A percentile compares a stretch with the other conserved stretches of the same genome.
phyloP scores from a whole-genome alignment of 768 basidiomycete genomes.

The Tricholoma bakamatsutake region DNA sequence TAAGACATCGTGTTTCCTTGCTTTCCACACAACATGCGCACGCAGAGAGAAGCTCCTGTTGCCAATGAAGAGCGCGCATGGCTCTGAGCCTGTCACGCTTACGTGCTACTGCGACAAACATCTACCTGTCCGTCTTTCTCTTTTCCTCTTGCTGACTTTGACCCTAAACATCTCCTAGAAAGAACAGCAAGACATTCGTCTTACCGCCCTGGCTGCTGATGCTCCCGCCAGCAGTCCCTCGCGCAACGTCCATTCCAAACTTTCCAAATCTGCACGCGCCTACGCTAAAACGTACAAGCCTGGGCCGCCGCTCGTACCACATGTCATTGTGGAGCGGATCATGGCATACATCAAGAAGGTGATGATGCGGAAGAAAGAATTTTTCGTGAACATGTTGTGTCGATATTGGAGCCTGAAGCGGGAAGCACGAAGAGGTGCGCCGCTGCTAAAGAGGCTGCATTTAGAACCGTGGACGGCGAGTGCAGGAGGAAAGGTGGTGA shows the following conservation, averaged over 20 bases:
- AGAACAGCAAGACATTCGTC: conserved; percentile 62
- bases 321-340: conserved; percentile 76
- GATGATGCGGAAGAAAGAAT: conserved; percentile 64
- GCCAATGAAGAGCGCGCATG: conserved; percentile 82
- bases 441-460: conserved; percentile 87
- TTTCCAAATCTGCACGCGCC: conserved; percentile 80
- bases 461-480: conserved; percentile 96
- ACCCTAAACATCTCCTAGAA: conserved; percentile 32
- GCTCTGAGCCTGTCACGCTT: conserved; percentile 65
- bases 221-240: conserved; percentile 35
- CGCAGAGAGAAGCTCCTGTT: conserved; percentile 78
- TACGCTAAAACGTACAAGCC: conserved; percentile 90
- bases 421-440: conserved; percentile 89
- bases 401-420: conserved; percentile 98
- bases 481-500: conserved; percentile 54
- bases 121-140: conserved; percentile 54
- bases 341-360: conserved; percentile 68
- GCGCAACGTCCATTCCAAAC: conserved; percentile 29
- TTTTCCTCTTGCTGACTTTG: neutral
- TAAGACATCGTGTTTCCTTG: conserved; percentile 83
- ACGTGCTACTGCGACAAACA: conserved; percentile 88
- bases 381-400: conserved; percentile 74
- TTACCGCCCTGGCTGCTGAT: conserved; percentile 48
- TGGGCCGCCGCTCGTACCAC: conserved; percentile 89
- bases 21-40: conserved; percentile 94